These are phyloP conservation scores for Colletotrichum neosansevieriae DNA, from an alignment of 2,329 filamentous ascomycete species.

Conservation along the genomic window DNA sequence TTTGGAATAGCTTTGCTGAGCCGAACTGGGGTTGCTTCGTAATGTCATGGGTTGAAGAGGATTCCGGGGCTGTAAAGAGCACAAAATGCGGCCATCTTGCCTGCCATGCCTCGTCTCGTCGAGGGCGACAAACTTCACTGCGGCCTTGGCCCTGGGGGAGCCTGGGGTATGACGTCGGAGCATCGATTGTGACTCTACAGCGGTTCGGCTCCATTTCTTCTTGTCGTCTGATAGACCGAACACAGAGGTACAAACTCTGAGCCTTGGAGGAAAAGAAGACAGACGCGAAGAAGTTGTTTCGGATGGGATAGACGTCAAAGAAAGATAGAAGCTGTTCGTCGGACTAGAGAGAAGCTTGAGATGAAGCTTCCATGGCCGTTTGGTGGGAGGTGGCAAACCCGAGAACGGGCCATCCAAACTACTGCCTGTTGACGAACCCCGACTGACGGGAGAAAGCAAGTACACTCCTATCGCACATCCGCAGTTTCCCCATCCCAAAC, in stretches of 20 bases:
- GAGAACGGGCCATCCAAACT: neutral
- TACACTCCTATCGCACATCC: conserved; percentile 25
- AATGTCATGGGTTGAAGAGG: conserved; percentile 13
- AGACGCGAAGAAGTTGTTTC: neutral
- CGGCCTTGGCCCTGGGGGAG: conserved; percentile 23
- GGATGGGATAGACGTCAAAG: neutral
- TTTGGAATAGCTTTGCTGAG: neutral
- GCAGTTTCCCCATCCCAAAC: conserved; percentile 34
- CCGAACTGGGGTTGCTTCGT: neutral
- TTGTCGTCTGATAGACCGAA: too few relatives aligned
- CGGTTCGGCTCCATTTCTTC: neutral
- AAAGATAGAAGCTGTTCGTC: neutral
- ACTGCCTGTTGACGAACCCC: neutral
- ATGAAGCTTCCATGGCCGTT: conserved; percentile 1
- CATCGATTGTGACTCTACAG: conserved; percentile 14
- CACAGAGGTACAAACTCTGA: too few relatives aligned
- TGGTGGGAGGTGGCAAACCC: conserved; percentile 3
- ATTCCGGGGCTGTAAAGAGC: neutral
- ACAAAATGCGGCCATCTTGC: neutral
- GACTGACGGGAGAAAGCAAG: conserved; percentile 3
- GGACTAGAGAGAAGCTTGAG: conserved; percentile 2
- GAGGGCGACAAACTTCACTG: neutral
- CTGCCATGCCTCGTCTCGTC: conserved; percentile 9
- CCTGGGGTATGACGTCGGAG: conserved; percentile 32
- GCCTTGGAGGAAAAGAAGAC: neutral